These are phyloP conservation scores for Lipomyces japonicus DNA, from an alignment of 805 yeast species.

Conservation along the genomic window DNA sequence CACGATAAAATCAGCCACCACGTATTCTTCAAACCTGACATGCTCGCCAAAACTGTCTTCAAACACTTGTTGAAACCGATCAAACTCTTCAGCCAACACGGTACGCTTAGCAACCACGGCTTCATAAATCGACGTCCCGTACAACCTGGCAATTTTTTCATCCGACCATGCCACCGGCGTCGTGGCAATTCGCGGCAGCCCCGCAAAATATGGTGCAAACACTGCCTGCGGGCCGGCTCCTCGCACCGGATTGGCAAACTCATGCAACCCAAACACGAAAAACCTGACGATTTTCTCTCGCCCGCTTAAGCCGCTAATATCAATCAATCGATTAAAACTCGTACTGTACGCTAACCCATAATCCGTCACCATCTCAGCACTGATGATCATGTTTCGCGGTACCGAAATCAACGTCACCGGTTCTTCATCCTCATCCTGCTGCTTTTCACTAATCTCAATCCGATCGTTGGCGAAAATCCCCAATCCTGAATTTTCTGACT, in stretches of 20 bases:
- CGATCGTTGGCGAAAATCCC: neutral
- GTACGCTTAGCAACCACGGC: conserved; percentile 14
- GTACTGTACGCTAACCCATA: conserved; percentile 6
- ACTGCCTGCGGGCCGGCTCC: neutral
- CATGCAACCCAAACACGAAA: conserved; percentile 12
- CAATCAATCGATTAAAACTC: neutral
- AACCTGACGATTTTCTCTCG: conserved; percentile 17
- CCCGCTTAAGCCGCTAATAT: neutral
- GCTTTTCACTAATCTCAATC: neutral
- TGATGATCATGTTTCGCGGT: conserved; percentile 12
- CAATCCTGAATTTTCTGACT: neutral
- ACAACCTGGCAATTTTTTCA: neutral
- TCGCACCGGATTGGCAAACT: neutral
- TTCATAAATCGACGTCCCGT: conserved; percentile 17
- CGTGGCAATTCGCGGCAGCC: conserved; percentile 4
- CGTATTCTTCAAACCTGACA: conserved; percentile 32
- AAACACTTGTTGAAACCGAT: neutral
- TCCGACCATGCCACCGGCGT: conserved; percentile 22
- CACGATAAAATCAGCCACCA: conserved; percentile 39
- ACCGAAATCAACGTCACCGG: conserved; percentile 2
- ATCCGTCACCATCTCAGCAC: conserved; percentile 4
- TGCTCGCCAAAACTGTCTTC: conserved; percentile 3
- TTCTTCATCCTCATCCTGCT: neutral
- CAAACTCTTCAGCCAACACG: conserved; percentile 4
- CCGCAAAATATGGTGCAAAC: conserved; percentile 11